These are phyloP conservation scores for Gaillardinia entomophila DNA, from an alignment of 805 yeast genomes.

Conservation along the genomic window DNA sequence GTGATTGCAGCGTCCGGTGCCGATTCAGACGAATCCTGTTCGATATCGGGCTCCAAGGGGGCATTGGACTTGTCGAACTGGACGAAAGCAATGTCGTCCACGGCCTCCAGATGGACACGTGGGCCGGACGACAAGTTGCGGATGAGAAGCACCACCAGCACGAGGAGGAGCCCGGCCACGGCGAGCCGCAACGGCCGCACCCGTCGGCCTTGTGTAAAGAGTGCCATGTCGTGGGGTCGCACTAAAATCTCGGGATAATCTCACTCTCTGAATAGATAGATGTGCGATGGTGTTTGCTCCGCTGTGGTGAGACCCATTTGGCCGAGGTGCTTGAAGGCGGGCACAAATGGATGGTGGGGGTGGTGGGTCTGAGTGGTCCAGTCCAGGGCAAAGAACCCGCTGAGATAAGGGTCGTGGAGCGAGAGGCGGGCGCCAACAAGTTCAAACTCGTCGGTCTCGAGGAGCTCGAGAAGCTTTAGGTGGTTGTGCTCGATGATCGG, in stretches of 20 bases:
- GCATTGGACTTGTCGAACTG: background rate
- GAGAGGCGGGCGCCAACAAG: slow-evolving; percentile 22
- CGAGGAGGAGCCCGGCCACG: background rate
- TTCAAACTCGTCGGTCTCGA: slow-evolving; percentile 15
- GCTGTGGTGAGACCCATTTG: background rate
- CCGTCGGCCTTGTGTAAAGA: background rate
- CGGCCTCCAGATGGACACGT: background rate
- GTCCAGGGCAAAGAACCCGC: slow-evolving; percentile 9
- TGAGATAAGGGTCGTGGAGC: slow-evolving; percentile 7
- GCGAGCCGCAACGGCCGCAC: background rate
- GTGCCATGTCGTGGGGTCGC: background rate
- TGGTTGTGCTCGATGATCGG: slow-evolving; percentile 20
- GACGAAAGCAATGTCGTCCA: background rate
- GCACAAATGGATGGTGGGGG: too few relatives aligned
- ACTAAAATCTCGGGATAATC: too few relatives aligned
- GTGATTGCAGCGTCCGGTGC: slow-evolving; percentile 5
- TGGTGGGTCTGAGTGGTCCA: too few relatives aligned
- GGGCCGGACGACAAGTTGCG: background rate
- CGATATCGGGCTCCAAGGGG: background rate
- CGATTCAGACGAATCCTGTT: too few relatives aligned
- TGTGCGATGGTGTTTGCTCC: background rate
- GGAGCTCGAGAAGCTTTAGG: slow-evolving; percentile 12
- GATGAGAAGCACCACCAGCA: background rate
- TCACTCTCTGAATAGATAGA: background rate
- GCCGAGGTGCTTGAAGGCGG: background rate